Percentiles rank a stretch among this genome's conserved stretches.
phyloP scores from a whole-genome alignment of 2,329 filamentous ascomycete genomes.

The Verticillium alfalfae region DNA sequence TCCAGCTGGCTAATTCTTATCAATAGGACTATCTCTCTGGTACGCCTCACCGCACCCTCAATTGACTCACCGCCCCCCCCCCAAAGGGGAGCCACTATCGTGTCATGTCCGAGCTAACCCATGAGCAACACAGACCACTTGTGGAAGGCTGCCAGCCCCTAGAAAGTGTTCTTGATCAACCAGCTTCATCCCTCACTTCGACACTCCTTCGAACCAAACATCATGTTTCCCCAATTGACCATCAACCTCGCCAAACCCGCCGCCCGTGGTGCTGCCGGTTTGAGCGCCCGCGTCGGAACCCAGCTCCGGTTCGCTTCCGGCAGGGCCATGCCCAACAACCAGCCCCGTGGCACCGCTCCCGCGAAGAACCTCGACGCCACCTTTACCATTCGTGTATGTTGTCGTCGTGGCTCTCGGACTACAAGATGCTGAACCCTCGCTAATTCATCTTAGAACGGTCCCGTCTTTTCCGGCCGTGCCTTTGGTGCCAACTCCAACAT shows the following conservation, averaged over 20 bases:
- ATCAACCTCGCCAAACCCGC: slow-evolving; percentile 47
- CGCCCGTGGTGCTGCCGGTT: slow-evolving; percentile 35
- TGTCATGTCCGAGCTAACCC: neutral
- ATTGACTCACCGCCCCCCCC: slow-evolving; percentile 36
- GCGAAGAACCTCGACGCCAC: slow-evolving; percentile 76
- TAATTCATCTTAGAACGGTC: slow-evolving; percentile 62
- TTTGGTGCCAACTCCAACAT: slow-evolving; percentile 97
- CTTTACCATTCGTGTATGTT: slow-evolving; percentile 80
- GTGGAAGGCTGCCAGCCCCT: slow-evolving; percentile 46
- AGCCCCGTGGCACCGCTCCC: slow-evolving; percentile 56
- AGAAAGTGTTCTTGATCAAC: slow-evolving; percentile 21
- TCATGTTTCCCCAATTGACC: slow-evolving; percentile 57
- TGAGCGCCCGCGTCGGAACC: slow-evolving; percentile 20
- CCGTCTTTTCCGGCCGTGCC: slow-evolving; percentile 91
- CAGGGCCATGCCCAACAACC: slow-evolving; percentile 57
- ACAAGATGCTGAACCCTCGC: too few species aligned
- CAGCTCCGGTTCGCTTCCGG: slow-evolving; percentile 39
- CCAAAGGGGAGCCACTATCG: neutral
- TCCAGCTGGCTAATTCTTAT: slow-evolving; percentile 32
- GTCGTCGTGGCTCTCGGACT: neutral
- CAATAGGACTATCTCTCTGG: slow-evolving; percentile 71
- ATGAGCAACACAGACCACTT: slow-evolving; percentile 38
- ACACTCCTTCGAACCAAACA: slow-evolving; percentile 17
- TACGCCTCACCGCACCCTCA: slow-evolving; percentile 31
- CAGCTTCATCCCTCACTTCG: neutral